These are phyloP conservation scores for Hirsutella thompsonii DNA, from an alignment of 2,329 filamentous ascomycete genomes.

Conservation along the genomic window DNA sequence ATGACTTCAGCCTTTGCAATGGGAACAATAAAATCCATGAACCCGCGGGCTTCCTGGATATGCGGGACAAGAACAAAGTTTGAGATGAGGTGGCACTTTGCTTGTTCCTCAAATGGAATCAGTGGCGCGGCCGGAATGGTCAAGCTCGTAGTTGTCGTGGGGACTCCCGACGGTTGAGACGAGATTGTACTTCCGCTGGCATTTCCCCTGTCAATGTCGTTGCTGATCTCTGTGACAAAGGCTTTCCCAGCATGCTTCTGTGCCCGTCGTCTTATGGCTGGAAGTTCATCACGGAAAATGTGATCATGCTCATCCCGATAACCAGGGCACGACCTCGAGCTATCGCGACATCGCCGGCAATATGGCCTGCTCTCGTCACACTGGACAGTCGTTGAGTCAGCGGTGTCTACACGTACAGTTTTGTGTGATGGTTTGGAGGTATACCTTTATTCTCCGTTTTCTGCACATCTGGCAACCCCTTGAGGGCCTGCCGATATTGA, in stretches of 20 bases:
- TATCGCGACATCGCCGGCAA: constrained; percentile 51
- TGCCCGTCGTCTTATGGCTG: constrained; percentile 29
- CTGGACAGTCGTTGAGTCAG: constrained; percentile 20
- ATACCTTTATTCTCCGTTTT: constrained; percentile 58
- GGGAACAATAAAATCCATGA: constrained; percentile 44
- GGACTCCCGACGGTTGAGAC: too few relatives aligned
- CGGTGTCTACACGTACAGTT: too few relatives aligned
- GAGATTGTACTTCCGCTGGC: constrained; percentile 1
- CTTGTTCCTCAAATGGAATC: constrained; percentile 37
- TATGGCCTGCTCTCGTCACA: constrained; percentile 54
- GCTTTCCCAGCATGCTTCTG: too few relatives aligned
- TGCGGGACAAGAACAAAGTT: constrained; percentile 45
- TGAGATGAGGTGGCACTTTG: constrained; percentile 43
- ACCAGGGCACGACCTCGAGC: constrained; percentile 47
- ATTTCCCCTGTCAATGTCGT: too few relatives aligned
- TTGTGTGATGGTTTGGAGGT: not conserved
- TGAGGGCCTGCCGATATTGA: too few relatives aligned
- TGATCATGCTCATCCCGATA: constrained; percentile 41
- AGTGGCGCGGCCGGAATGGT: constrained; percentile 19
- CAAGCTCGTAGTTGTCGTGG: not conserved
- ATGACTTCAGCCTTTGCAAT: constrained; percentile 30
- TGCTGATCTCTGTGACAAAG: too few relatives aligned
- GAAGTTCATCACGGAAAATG: constrained; percentile 41
- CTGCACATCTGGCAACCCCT: too few relatives aligned
- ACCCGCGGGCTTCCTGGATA: constrained; percentile 30